Conservation (phyloP, 306 rosid species). For the cucumber (Cucumis sativus) region DNA sequence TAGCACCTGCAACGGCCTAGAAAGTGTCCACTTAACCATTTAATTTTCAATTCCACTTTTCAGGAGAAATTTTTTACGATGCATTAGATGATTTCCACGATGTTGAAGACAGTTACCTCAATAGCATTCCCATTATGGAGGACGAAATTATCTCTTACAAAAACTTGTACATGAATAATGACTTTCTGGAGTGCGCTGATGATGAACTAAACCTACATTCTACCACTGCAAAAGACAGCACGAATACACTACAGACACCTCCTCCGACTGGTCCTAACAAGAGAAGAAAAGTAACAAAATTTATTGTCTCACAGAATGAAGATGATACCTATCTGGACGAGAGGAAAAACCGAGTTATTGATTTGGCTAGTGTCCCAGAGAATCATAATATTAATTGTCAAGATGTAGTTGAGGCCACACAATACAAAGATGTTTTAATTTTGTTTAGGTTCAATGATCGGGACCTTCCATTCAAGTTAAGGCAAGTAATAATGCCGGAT, state of each 20-base stretch:
- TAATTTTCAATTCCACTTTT: slow-evolving; percentile 13
- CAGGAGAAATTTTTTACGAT: slow-evolving; percentile 79
- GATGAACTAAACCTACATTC: slow-evolving; percentile 20
- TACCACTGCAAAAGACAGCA: slow-evolving; percentile 14
- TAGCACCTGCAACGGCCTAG: neutral
- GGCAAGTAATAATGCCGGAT: slow-evolving; percentile 60
- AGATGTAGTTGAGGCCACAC: slow-evolving; percentile 44
- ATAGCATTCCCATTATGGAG: slow-evolving; percentile 21
- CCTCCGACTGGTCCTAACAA: slow-evolving; percentile 65
- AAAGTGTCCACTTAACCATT: slow-evolving; percentile 15
- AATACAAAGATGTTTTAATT: slow-evolving; percentile 62
- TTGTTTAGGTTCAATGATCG: slow-evolving; percentile 69
- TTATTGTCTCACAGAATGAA: slow-evolving; percentile 19
- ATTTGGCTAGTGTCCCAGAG: slow-evolving; percentile 17
- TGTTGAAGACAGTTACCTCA: slow-evolving; percentile 35
- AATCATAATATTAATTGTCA: slow-evolving; percentile 20
- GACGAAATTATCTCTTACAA: slow-evolving; percentile 20
- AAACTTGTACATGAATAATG: slow-evolving; percentile 21
- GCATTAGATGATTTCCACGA: slow-evolving; percentile 57
- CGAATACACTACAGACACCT: slow-evolving; percentile 38
- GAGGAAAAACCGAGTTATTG: slow-evolving; percentile 11
- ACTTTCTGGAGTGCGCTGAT: slow-evolving; percentile 18
- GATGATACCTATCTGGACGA: slow-evolving; percentile 27
- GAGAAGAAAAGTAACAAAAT: slow-evolving; percentile 52
- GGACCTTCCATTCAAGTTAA: slow-evolving; percentile 68